These are phyloP conservation scores for Amanita brunnescens DNA, from an alignment of 768 basidiomycete species.

Conservation along the genomic window DNA sequence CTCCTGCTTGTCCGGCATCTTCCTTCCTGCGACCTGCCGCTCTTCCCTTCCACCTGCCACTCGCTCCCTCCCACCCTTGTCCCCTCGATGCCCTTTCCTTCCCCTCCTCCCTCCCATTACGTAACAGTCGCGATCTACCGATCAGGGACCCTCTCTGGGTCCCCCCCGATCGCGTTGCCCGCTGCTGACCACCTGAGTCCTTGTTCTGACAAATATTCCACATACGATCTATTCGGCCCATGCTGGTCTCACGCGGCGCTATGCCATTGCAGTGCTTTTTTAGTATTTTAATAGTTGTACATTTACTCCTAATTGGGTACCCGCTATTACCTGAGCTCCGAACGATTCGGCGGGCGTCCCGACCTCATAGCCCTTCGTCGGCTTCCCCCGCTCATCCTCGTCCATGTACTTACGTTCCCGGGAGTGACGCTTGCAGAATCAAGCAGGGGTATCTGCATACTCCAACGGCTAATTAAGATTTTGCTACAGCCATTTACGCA, in stretches of 20 bases:
- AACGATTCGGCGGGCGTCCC: too few relatives aligned
- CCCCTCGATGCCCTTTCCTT: not conserved
- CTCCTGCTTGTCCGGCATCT: not conserved
- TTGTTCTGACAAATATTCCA: not conserved
- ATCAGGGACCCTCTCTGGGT: conserved; percentile 14
- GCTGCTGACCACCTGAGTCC: conserved; percentile 4
- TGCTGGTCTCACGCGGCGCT: not conserved
- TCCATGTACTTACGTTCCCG: too few relatives aligned
- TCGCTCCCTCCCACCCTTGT: conserved; percentile 1
- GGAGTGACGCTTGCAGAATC: not conserved
- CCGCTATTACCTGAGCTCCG: too few relatives aligned
- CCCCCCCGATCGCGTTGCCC: not conserved
- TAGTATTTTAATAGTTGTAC: too few relatives aligned
- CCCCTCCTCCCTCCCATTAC: conserved; percentile 5
- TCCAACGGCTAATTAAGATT: not conserved
- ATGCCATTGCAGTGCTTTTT: too few relatives aligned
- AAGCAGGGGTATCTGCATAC: not conserved
- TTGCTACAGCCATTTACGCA: not conserved
- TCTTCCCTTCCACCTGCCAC: not conserved
- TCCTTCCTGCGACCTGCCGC: conserved; percentile 3
- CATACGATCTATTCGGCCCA: not conserved
- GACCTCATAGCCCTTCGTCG: too few relatives aligned
- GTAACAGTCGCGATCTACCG: conserved; percentile 13
- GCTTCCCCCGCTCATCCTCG: not conserved
- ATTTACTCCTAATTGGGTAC: too few relatives aligned